A percentile compares a stretch with the other conserved stretches of the same genome.
Evolutionary conservation across 768 basidiomycete species (phyloP).

Genomic region (Amanita rimosa): DNA sequence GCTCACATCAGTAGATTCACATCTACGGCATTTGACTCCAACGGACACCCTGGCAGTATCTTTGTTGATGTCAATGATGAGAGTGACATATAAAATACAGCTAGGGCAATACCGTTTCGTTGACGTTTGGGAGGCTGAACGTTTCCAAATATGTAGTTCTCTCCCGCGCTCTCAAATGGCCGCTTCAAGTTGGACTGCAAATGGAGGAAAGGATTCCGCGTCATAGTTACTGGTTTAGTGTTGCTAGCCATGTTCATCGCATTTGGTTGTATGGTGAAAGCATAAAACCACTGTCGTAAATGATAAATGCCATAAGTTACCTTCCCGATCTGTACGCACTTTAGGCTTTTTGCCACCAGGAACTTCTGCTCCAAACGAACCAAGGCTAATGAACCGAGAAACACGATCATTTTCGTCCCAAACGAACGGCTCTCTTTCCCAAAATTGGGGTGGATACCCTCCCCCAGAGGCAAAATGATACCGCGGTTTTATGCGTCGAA

Average conservation of each 20-base stretch:
- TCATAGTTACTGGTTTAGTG: conserved; percentile 46
- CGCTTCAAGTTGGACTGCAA: conserved; percentile 38
- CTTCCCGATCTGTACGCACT: conserved; percentile 31
- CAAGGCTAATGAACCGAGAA: conserved; percentile 78
- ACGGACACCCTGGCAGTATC: conserved; percentile 42
- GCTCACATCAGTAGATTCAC: conserved; percentile 62
- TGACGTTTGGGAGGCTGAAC: conserved; percentile 49
- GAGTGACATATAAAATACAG: neutral
- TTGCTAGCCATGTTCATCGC: conserved; percentile 21
- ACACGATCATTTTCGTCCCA: conserved; percentile 68
- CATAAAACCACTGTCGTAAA: conserved; percentile 84
- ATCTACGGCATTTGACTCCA: conserved; percentile 70
- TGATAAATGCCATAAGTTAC: neutral
- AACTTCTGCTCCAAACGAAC: conserved; percentile 66
- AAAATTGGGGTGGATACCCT: conserved; percentile 65
- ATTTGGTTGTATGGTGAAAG: conserved; percentile 72
- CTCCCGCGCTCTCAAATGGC: conserved; percentile 32
- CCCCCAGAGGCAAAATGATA: conserved; percentile 77
- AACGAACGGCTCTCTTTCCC: conserved; percentile 89
- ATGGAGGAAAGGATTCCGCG: conserved; percentile 60
- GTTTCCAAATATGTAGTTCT: conserved; percentile 65
- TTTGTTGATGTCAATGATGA: conserved; percentile 13
- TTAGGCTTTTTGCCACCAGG: conserved; percentile 69
- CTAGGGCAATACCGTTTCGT: conserved; percentile 29
- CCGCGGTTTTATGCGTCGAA: conserved; percentile 61